Base-by-base conservation (phyloP, 345 rosid genomes). In the Corymbia maculata region DNA sequence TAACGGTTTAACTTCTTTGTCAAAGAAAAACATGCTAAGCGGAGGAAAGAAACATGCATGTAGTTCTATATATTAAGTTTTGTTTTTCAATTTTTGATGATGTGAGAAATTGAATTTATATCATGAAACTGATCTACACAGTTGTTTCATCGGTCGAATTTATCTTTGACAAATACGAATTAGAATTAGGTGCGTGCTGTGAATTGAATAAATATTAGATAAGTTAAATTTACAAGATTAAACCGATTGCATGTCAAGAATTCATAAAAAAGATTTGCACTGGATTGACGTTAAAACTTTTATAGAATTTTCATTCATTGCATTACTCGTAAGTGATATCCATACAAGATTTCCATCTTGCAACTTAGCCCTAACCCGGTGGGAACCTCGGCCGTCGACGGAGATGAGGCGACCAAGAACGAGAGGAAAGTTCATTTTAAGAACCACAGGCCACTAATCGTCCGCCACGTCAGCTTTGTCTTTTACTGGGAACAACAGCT, bases 221-320 rank as follows among this genome's bases (percentile, higher is more conserved):
- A 13, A 64, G 0, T 64, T 7, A 64, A n/a, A 1, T 36, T 36
- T 3, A 70, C 2, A 17, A 5, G 26, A 70, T 17, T 2, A 17
- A 70, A 0, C 1, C 0, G 1, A 70, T 70, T 7, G 3, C 3
- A 30, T 66, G 30, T 66, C 3, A 0, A 66, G 0, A 66, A 66
- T 66, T 13, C 6, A n/a, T 11, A 28, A 12, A 28, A 61, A 36
- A 36, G 42, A 2, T 6, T 4, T 14, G 2, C 4, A 14, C 8
- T 0, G 1, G 36, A 66, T 68, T 3, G 9, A 68, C 30, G 7
- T 32, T 2, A 32, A 68, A 4, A 68, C 4, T 32, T 32, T 0
- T 12, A 8, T 2, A 16, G 9, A 1, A 6, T 15, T 15, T 32
- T 32, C 9, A 2, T 68, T 15, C 1, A 12, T 68, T 3, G 1